Conservation (phyloP, 306 rosid species). For the Casuarina equisetifolia region DNA sequence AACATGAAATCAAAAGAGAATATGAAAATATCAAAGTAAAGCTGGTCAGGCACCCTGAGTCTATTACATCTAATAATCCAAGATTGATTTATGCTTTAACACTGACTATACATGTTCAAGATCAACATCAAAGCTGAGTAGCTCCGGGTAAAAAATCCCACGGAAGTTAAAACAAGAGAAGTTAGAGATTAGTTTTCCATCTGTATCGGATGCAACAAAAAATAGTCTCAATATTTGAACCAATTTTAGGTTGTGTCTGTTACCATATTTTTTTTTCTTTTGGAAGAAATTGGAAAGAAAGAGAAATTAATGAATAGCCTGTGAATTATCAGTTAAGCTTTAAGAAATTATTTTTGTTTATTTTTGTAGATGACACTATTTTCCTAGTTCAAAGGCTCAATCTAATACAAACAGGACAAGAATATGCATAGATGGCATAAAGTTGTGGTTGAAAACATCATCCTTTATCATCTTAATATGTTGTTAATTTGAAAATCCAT, state of each 20-base stretch:
- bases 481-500: background rate
- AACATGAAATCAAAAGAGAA: conserved; percentile 5
- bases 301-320: background rate
- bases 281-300: background rate
- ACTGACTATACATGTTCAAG: background rate
- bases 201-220: background rate
- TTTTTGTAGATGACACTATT: background rate
- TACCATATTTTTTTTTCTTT: background rate
- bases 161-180: background rate
- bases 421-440: conserved; percentile 4
- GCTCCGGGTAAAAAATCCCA: background rate
- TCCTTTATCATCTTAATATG: background rate
- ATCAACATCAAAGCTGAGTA: background rate
- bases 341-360: background rate
- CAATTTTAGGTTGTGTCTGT: background rate
- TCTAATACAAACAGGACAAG: conserved; percentile 23
- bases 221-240: background rate
- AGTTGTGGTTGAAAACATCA: conserved; percentile 17
- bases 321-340: background rate
- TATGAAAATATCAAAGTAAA: background rate
- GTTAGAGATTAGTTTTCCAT: background rate
- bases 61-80: background rate
- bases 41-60: background rate
- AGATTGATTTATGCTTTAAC: background rate
- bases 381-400: background rate